Evolutionary conservation across 2,329 filamentous ascomycete species (phyloP).

Genomic region (Polychaeton citri): DNA sequence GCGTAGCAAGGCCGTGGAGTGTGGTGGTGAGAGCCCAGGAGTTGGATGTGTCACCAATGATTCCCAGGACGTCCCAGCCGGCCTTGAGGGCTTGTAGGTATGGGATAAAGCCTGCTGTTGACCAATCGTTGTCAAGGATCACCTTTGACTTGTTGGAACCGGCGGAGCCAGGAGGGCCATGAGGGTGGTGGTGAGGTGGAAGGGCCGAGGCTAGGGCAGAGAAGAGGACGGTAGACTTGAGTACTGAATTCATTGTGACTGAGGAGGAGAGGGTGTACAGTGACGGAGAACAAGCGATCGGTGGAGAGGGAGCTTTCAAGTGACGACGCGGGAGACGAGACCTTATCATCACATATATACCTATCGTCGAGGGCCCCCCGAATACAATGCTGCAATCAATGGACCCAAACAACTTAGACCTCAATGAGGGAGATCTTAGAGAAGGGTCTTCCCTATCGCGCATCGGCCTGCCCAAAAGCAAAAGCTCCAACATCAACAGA

Average conservation of each 20-base stretch:
- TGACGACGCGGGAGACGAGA: too few relatives aligned
- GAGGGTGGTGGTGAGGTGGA: not conserved
- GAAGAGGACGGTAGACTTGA: not conserved
- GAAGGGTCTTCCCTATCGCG: too few relatives aligned
- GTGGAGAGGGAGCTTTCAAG: too few relatives aligned
- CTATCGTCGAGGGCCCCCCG: too few relatives aligned
- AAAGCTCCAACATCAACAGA: too few relatives aligned
- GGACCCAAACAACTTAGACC: too few relatives aligned
- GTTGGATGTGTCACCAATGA: constrained; percentile 30
- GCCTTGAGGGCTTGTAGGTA: constrained; percentile 33
- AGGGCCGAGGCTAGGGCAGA: not conserved
- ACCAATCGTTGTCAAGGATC: constrained; percentile 37
- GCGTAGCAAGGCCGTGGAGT: constrained; percentile 33
- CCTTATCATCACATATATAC: too few relatives aligned
- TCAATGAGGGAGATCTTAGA: too few relatives aligned
- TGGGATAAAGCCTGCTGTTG: constrained; percentile 28
- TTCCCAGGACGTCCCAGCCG: constrained; percentile 31
- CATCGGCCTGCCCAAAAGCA: too few relatives aligned
- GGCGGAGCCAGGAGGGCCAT: not conserved
- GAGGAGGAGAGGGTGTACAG: too few relatives aligned
- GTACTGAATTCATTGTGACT: not conserved
- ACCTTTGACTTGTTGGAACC: constrained; percentile 15
- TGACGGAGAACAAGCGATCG: too few relatives aligned
- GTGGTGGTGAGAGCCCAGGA: constrained; percentile 34
- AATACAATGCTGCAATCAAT: too few relatives aligned